Evolutionary conservation across 2,329 filamentous ascomycete genomes (phyloP).

Genomic region (Botrytis porri): DNA sequence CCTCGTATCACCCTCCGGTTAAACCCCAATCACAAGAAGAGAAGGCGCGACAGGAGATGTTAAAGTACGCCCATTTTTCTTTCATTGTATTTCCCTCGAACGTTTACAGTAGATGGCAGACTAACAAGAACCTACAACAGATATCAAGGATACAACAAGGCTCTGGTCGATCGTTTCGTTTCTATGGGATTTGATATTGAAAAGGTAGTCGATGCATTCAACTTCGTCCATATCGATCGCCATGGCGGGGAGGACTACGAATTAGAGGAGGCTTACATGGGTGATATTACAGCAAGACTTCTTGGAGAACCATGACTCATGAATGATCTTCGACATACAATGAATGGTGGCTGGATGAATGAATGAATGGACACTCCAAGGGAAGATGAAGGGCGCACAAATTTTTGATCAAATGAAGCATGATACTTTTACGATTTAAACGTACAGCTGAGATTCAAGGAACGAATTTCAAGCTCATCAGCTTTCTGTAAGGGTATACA

Average conservation of each 20-base stretch:
- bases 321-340: constrained; percentile 8
- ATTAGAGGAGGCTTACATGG: constrained; percentile 86
- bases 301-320: constrained; percentile 63
- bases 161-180: constrained; percentile 78
- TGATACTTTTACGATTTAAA: not conserved
- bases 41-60: constrained; percentile 29
- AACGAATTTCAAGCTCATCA: not conserved
- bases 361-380: not conserved
- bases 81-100: not conserved
- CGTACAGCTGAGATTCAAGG: not conserved
- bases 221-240: constrained; percentile 75
- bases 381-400: not conserved
- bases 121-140: constrained; percentile 45
- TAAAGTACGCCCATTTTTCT: constrained; percentile 25
- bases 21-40: constrained; percentile 32
- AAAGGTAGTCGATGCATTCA: constrained; percentile 80
- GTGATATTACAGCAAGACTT: constrained; percentile 80
- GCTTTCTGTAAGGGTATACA: not conserved
- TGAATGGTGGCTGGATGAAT: constrained; percentile 3
- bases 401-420: not conserved
- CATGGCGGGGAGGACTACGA: constrained; percentile 78
- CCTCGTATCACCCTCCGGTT: constrained; percentile 29
- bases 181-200: constrained; percentile 90
- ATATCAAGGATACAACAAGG: constrained; percentile 84
- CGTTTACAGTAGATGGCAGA: constrained; percentile 7